Percentiles rank a stretch among this genome's conserved stretches.
Evolutionary conservation across 352 stramenopile genomes (phyloP).

Genomic region (Phytophthora podocarpi): DNA sequence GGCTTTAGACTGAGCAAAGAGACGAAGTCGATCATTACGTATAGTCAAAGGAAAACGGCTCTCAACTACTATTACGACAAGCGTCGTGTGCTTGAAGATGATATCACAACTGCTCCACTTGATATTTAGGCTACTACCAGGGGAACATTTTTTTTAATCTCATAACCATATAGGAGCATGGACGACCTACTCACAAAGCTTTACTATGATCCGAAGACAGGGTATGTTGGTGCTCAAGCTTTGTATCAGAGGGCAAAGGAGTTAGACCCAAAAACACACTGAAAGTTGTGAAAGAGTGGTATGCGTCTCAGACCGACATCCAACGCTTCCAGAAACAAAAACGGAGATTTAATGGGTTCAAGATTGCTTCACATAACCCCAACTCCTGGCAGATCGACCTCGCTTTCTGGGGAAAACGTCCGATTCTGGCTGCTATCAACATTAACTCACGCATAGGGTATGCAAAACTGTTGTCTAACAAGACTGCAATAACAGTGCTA

Average conservation of each 20-base stretch:
- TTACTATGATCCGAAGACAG: conserved; percentile 36
- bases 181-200: conserved; percentile 26
- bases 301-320: background rate
- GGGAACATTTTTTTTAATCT: background rate
- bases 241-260: conserved; percentile 30
- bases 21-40: too few relatives aligned
- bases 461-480: conserved; percentile 43
- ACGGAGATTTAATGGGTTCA: background rate
- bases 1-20: too few relatives aligned
- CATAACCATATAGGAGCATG: conserved; percentile 6
- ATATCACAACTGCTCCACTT: conserved; percentile 25
- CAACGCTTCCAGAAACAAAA: background rate
- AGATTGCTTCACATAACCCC: background rate
- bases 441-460: too few relatives aligned
- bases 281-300: too few relatives aligned
- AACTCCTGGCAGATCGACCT: conserved; percentile 1
- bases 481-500: conserved; percentile 32
- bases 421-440: too few relatives aligned
- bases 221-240: conserved; percentile 21
- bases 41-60: too few relatives aligned
- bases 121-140: conserved; percentile 13
- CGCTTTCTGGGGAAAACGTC: background rate
- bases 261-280: conserved; percentile 11
- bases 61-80: too few relatives aligned
- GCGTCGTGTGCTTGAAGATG: too few relatives aligned